These are phyloP conservation scores for Borovskyia barvae DNA, from an alignment of 208 protist genomes.

Conservation along the genomic window DNA sequence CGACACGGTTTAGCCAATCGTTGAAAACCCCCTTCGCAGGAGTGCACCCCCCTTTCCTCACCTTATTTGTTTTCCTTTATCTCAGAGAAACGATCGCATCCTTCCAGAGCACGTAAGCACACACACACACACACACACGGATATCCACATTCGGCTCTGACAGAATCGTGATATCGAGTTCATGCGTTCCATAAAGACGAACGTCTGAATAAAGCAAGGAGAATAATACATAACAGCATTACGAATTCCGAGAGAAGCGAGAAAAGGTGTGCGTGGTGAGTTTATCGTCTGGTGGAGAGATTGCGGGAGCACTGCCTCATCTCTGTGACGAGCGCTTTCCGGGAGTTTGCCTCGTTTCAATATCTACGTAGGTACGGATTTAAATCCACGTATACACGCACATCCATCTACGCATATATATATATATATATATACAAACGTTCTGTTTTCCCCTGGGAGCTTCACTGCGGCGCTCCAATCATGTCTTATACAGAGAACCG, in stretches of 20 bases:
- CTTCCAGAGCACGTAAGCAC: not conserved
- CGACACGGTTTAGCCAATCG: too few relatives aligned
- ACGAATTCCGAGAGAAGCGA: too few relatives aligned
- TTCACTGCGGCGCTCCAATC: too few relatives aligned
- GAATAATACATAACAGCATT: not conserved
- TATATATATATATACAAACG: not conserved
- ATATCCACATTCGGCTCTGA: not conserved
- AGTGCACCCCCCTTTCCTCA: not conserved
- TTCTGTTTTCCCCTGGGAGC: not conserved
- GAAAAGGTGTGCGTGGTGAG: too few relatives aligned
- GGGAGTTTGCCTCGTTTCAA: not conserved
- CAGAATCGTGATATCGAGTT: too few relatives aligned
- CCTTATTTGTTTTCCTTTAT: not conserved
- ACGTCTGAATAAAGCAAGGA: not conserved
- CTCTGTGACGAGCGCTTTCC: not conserved
- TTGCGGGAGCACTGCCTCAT: too few relatives aligned
- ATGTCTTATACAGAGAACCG: constrained; percentile 18
- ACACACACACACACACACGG: constrained; percentile 8
- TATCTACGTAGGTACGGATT: not conserved
- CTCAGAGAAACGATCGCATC: not conserved
- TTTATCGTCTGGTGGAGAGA: too few relatives aligned
- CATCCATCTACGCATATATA: not conserved
- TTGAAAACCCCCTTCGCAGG: too few relatives aligned
- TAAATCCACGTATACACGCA: too few relatives aligned
- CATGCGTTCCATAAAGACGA: too few relatives aligned